phyloP scores from a whole-genome alignment of 1,284 basidiomycete species.

The Caloboletus inedulis region DNA sequence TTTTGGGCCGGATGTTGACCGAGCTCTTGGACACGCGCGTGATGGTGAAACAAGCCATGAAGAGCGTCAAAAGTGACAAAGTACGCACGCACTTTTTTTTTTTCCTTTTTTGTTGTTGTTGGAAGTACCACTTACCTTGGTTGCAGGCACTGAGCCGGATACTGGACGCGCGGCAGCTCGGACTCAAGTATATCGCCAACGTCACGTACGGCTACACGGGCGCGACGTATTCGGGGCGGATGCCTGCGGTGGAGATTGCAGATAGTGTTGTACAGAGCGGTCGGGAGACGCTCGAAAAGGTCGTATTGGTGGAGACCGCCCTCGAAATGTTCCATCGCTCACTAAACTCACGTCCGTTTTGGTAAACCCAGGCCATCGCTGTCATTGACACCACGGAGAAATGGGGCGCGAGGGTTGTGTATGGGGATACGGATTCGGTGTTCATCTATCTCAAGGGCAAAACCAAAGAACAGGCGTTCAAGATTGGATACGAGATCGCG shows the following conservation, averaged over 20 bases:
- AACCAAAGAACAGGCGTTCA: slow-evolving; percentile 91
- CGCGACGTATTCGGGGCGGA: slow-evolving; percentile 91
- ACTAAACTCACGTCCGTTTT: neutral
- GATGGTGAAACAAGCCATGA: slow-evolving; percentile 97
- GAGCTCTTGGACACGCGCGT: slow-evolving; percentile 95
- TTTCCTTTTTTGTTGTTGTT: no score
- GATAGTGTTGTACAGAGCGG: slow-evolving; percentile 98
- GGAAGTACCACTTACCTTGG: neutral
- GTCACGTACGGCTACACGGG: slow-evolving; percentile 96
- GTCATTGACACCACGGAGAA: slow-evolving; percentile 73
- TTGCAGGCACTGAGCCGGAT: slow-evolving; percentile 67
- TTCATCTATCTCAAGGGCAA: slow-evolving; percentile 87
- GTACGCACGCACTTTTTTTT: slow-evolving; percentile 36
- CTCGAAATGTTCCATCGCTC: neutral
- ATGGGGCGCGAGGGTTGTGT: slow-evolving; percentile 93
- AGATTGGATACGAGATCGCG: slow-evolving; percentile 89
- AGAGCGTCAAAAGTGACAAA: slow-evolving; percentile 69
- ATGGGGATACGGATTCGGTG: slow-evolving; percentile 97
- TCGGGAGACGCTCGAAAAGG: slow-evolving; percentile 93
- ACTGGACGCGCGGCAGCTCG: slow-evolving; percentile 84
- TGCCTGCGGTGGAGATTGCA: slow-evolving; percentile 98
- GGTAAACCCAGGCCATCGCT: slow-evolving; percentile 67
- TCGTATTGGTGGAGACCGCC: slow-evolving; percentile 41
- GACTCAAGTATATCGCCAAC: slow-evolving; percentile 84
- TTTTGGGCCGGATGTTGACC: slow-evolving; percentile 88